Base-by-base conservation (phyloP, 495 filamentous ascomycete species). In the Daldinia concentrica region DNA sequence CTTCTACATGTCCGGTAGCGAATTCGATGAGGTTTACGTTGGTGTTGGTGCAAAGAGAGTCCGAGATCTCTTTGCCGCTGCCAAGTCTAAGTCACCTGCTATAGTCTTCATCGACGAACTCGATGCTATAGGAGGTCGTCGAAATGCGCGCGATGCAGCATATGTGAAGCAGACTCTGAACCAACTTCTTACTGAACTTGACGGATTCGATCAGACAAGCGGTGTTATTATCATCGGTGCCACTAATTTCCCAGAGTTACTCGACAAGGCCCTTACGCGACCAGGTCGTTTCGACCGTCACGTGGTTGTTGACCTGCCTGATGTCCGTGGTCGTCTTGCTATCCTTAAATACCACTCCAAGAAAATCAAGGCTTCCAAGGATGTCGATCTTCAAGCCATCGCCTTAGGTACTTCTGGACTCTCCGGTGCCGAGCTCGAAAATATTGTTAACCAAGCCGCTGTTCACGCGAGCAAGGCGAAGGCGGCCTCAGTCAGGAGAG, bases 61-160 rank as follows among this genome's bases (percentile, higher is more conserved):
- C 48, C 93, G 95, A 51, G 95, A 99, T 63, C 87, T 99, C n/a
- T 99, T 99, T 82, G 83, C 82, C 55, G 88, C 91, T 52, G 95
- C 95, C 55, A 93, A 95, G 72, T 81, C 85, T 27, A 99, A 98
- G 79, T 88, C 95, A 2, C 95, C 95, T 17, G 92, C 95, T 17
- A 99, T 99, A 80, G 92, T 99, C 61, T 99, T 99, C 82, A 99
- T 99, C 70, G 95, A 99, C 78, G 95, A 99, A 78, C 81, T 99
- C 48, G 95, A 99, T 81, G 95, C 95, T 32, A 95, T 99, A 71
- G 95, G 95, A 72, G 93, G 93, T 36, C 95, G 95, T 80, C 88
- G 95, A 64, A 97, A 97, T 72, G 92, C 95, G 50, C 86, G 93
- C 65, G 96, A 99, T 80, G 93, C 94, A 1, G 92, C 93, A n/a